A percentile compares a stretch with the other conserved stretches of the same genome.
These are phyloP conservation scores for Monascus ruber DNA, from an alignment of 2,329 filamentous ascomycete genomes.

Conservation along the genomic window DNA sequence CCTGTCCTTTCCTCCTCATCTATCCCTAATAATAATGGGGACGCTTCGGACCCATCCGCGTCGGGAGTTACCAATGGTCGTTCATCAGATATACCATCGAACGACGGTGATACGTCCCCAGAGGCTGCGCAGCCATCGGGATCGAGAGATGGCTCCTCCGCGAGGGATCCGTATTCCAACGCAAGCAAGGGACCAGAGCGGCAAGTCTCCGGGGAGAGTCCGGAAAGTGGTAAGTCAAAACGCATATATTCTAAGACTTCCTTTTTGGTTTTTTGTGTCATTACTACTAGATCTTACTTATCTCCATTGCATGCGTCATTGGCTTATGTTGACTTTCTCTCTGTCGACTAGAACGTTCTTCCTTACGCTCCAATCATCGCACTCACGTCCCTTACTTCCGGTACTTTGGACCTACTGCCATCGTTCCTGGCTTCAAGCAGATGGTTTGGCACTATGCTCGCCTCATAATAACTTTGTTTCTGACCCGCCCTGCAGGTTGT, in stretches of 20 bases:
- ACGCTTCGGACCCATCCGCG: constrained; percentile 6
- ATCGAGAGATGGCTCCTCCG: constrained; percentile 7
- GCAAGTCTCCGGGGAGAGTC: constrained; percentile 17
- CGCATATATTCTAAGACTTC: neutral
- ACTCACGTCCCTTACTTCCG: constrained; percentile 69
- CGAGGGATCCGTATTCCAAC: constrained; percentile 8
- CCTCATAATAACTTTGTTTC: constrained; percentile 1
- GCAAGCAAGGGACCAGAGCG: constrained; percentile 15
- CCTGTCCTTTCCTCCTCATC: constrained; percentile 9
- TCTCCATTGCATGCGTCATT: neutral
- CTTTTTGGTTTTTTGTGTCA: no score
- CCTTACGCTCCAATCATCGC: constrained; percentile 23
- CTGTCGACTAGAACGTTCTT: constrained; percentile 21
- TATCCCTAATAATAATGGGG: constrained; percentile 5
- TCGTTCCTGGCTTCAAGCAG: constrained; percentile 84
- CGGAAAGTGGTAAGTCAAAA: constrained; percentile 24
- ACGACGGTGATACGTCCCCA: constrained; percentile 6
- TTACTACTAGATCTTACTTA: neutral
- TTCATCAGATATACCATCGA: constrained; percentile 12
- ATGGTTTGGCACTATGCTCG: constrained; percentile 50
- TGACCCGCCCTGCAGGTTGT: constrained; percentile 43
- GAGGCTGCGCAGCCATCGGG: constrained; percentile 3
- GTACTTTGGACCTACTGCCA: constrained; percentile 83
- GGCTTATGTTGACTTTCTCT: constrained; percentile 3
- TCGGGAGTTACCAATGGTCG: constrained; percentile 13